Evolutionary conservation across 2,329 filamentous ascomycete genomes (phyloP).

Genomic region (Aspergillus intermedius): DNA sequence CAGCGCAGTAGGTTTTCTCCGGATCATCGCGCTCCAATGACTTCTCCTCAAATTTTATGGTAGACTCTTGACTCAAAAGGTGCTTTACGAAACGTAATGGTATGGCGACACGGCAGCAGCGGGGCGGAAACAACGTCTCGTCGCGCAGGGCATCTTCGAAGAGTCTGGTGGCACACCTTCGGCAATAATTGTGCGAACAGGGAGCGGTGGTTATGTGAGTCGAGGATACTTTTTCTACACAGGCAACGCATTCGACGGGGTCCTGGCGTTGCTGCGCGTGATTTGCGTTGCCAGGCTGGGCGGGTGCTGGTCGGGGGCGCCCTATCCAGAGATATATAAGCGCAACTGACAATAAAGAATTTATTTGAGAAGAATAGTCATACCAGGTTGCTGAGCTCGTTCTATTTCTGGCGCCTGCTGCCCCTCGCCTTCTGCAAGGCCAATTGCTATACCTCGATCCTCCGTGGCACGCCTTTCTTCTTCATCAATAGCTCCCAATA

Average conservation of each 20-base stretch:
- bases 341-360: neutral
- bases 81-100: slow-evolving; percentile 3
- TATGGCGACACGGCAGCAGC: slow-evolving; percentile 21
- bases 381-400: neutral
- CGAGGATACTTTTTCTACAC: neutral
- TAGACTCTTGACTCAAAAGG: slow-evolving; percentile 6
- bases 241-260: slow-evolving; percentile 5
- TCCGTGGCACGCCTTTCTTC: neutral
- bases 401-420: neutral
- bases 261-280: neutral
- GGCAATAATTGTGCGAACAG: slow-evolving; percentile 20
- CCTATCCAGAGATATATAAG: no score
- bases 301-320: no score
- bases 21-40: slow-evolving; percentile 16
- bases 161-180: slow-evolving; percentile 11
- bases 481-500: neutral
- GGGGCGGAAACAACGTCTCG: slow-evolving; percentile 21
- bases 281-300: no score
- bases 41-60: slow-evolving; percentile 13
- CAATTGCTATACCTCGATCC: neutral
- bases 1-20: slow-evolving; percentile 21
- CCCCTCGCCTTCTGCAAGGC: neutral
- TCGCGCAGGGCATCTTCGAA: slow-evolving; percentile 15
- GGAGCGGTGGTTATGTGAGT: neutral
- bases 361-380: neutral